Evolutionary conservation across 371 early-diverging fungal species (phyloP), one percentile per base, ranked within the genome.

Genomic region (Batkoa obscura): DNA sequence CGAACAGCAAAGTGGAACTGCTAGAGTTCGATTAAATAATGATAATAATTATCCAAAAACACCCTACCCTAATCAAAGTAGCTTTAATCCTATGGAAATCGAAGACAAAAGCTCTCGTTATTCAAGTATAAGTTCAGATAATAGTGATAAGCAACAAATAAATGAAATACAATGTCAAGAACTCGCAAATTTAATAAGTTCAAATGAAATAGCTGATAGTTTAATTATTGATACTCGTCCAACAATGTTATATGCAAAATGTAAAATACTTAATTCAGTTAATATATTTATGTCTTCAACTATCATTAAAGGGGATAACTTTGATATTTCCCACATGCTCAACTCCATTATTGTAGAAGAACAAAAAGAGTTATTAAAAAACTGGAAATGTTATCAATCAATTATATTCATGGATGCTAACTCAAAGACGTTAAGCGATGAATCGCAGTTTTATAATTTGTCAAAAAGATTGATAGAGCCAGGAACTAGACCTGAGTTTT

Each of bases 351-450:
- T 6, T 4, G 33, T 30, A 30, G 39, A 41, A 12, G 3, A n/a
- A 2, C 31, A 51, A 4, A 5, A 12, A 15, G 15, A 15, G n/a
- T 32, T 12, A 23, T 33, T 55, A 2, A 2, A 43, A 30, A 30
- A 15, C 4, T 55, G 55, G 55, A n/a, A 42, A 43, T 5, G 34
- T 2, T 42, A 30, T 55, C 2, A 1, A 2, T 32, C 4, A 3
- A 38, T 55, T 13, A 6, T 55, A 5, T 55, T 55, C n/a, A 6
- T 55, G 13, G 55, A 55, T n/a, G 55, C 55, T 31, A 15, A n/a
- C 13, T 42, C 55, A 33, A 39, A 17, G 3, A 12, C 36, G 4
- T 5, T 55, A 33, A 30, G 6, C 8, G 43, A 35, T 33, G n/a
- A 15, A 17, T 31, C 23, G 3, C 55, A 42, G 3, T 12, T 55